phyloP scores from a whole-genome alignment of 176 grass and related monocot species.

The Leersia perrieri region DNA sequence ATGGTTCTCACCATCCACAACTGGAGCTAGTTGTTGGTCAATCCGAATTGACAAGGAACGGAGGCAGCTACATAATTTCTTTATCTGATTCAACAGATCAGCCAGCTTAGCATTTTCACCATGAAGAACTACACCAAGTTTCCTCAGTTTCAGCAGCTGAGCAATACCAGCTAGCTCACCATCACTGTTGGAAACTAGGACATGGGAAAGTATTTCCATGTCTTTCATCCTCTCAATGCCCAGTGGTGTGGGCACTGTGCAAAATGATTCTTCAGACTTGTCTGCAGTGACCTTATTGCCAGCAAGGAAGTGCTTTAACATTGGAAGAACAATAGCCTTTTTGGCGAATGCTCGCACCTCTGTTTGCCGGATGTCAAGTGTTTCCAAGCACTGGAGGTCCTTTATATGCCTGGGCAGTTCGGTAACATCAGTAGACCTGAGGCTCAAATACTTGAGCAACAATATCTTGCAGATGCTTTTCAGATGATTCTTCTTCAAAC shows the following conservation, averaged over 20 bases:
- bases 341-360: not conserved
- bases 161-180: not conserved
- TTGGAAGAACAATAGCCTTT: too few relatives aligned
- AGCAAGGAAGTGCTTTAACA: too few relatives aligned
- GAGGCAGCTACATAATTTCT: not conserved
- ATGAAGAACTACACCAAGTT: constrained; percentile 5
- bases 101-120: not conserved
- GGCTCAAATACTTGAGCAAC: constrained; percentile 27
- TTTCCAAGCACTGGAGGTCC: constrained; percentile 8
- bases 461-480: constrained; percentile 25
- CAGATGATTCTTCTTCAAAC: not conserved
- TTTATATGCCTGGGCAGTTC: constrained; percentile 1
- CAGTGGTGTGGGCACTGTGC: too few relatives aligned
- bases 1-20: too few relatives aligned
- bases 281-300: too few relatives aligned
- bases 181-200: not conserved
- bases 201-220: not conserved
- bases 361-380: constrained; percentile 22
- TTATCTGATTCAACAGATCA: not conserved
- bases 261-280: too few relatives aligned
- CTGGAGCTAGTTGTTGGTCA: not conserved
- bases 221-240: not conserved
- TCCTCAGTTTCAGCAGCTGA: not conserved
- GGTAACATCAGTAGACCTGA: not conserved
- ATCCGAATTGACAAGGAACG: not conserved